Evolutionary conservation across 176 grass and related monocot species (phyloP), one percentile per base, ranked within the genome.

Genomic region (Saccharum officinarum): DNA sequence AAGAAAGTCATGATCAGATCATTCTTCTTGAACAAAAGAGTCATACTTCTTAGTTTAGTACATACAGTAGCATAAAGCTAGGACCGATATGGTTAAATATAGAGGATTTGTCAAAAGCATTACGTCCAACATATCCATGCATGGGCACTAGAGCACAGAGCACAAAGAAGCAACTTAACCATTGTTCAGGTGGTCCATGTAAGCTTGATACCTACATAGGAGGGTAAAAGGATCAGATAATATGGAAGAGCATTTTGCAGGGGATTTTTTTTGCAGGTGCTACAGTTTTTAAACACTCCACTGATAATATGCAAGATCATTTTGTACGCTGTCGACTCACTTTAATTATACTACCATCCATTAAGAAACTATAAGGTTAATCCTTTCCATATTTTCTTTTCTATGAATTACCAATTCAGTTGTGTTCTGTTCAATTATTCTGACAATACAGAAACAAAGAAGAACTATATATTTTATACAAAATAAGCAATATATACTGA

Each of bases 151-250:
- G 15, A 44, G 60, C 23, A 17, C 34, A 25, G 6, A 25, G 26
- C 62, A 26, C 45, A 52, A 10, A 46, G 15, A 41, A 67, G 41
- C 60, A 40, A 79, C 82, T 80, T 70, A 87, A 52, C 80, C 62
- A 69, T 80, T 90, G 84, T 40, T 87, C 80, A 87, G 14, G 18
- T 75, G 75, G 46, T 90, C 75, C 36, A 90, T 44, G 61, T 83
- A 90, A 40, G 31, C 31, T 69, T 79, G 80, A 62, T 87, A 87
- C 84, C 89, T 90, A 63, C 84, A 87, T 69, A 42, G 1, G 7
- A 83, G 65, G 26, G 4, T 25, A 52, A 42, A 8, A 11, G 44
- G 28, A 25, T 73, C 3, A 61, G 8, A 31, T 61, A 61, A 23
- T 61, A 4, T 61, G n/a, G 9, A 61, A n/a, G 7, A 59, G 1